Percentiles rank a stretch among this genome's conserved stretches.
Evolutionary conservation across 139 green algal genomes (phyloP).

Genomic region (Yamagishiella unicocca): DNA sequence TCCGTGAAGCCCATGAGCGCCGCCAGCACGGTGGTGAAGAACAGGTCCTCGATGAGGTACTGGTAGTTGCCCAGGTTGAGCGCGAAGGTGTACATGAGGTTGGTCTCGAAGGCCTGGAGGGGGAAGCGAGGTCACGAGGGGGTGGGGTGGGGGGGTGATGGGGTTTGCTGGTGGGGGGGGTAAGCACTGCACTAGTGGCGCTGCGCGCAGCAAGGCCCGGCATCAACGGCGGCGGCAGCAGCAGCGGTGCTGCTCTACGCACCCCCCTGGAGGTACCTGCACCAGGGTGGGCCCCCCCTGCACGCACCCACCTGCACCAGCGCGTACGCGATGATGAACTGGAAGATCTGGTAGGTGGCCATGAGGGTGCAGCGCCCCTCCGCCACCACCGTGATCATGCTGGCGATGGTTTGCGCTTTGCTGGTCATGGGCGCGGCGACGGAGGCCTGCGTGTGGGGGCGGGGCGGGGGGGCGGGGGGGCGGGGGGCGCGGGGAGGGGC

Average conservation of each 20-base stretch:
- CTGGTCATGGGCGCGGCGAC: constrained; percentile 71
- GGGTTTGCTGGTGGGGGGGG: too few relatives aligned
- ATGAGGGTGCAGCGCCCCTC: constrained; percentile 78
- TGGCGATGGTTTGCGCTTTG: constrained; percentile 69
- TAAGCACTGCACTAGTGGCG: too few relatives aligned
- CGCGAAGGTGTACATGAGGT: constrained; percentile 77
- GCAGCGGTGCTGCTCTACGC: too few relatives aligned
- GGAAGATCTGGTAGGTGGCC: constrained; percentile 81
- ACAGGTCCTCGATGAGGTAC: constrained; percentile 78
- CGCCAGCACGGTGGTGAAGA: constrained; percentile 80
- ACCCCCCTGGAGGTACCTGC: too few relatives aligned
- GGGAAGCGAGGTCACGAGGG: neutral
- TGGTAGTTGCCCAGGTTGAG: constrained; percentile 79
- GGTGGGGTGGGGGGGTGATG: neutral
- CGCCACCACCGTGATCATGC: constrained; percentile 78
- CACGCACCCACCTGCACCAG: constrained; percentile 59
- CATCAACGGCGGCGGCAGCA: too few relatives aligned
- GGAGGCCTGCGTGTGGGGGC: too few relatives aligned
- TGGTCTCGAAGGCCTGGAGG: constrained; percentile 70
- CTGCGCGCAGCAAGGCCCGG: too few relatives aligned
- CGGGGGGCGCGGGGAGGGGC: neutral
- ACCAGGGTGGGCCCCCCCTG: too few relatives aligned
- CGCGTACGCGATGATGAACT: constrained; percentile 84
- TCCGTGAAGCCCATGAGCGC: constrained; percentile 78
- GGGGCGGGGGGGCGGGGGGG: neutral